A percentile compares a stretch with the other conserved stretches of the same genome.
phyloP scores from a whole-genome alignment of 2,329 filamentous ascomycete genomes.

The Colletotrichum scovillei region DNA sequence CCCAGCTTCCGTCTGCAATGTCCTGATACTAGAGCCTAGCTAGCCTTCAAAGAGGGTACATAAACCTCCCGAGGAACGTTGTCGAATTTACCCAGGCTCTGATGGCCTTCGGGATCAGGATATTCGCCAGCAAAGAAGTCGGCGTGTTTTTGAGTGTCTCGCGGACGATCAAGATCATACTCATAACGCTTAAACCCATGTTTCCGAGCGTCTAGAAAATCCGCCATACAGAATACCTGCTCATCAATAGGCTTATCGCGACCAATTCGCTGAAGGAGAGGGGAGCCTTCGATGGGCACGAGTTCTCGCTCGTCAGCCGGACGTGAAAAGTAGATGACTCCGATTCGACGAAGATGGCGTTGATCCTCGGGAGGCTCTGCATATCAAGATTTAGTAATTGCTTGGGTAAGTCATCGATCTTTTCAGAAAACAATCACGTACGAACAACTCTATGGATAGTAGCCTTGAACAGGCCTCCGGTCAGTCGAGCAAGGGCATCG shows the following conservation, averaged over 20 bases:
- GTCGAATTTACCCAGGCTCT: constrained; percentile 7
- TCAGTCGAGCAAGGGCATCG: constrained; percentile 43
- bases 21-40: not conserved
- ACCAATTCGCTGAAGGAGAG: constrained; percentile 45
- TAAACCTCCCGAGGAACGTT: constrained; percentile 2
- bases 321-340: constrained; percentile 52
- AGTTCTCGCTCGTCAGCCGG: constrained; percentile 44
- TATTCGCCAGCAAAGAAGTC: constrained; percentile 11
- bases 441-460: constrained; percentile 45
- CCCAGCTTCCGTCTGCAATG: not conserved
- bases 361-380: constrained; percentile 47
- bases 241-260: constrained; percentile 42
- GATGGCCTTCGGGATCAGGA: constrained; percentile 3
- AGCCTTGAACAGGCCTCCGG: constrained; percentile 44
- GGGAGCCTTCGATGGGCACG: constrained; percentile 46
- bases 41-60: not conserved
- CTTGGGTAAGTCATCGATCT: no score
- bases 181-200: constrained; percentile 43
- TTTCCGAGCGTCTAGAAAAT: constrained; percentile 43
- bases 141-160: not conserved
- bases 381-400: no score
- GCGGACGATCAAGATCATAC: constrained; percentile 40
- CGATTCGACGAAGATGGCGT: constrained; percentile 46
- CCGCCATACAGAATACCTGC: constrained; percentile 40
- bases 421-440: no score